These are phyloP conservation scores for Lactarius evosmus DNA, from an alignment of 768 basidiomycete species.

Conservation along the genomic window DNA sequence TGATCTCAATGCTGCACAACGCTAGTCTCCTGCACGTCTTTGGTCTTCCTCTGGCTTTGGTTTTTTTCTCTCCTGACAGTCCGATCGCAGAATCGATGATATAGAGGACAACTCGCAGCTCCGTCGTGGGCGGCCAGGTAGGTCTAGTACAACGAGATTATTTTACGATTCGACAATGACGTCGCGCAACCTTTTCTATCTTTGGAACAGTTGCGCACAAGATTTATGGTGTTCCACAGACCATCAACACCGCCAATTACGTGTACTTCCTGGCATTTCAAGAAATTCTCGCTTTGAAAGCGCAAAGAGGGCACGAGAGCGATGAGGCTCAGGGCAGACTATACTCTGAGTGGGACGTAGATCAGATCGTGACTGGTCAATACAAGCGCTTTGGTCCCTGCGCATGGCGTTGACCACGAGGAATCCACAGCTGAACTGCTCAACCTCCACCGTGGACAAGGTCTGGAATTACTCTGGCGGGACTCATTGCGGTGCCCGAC, in stretches of 20 bases:
- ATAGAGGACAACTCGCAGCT: conserved; percentile 91
- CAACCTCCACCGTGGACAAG: conserved; percentile 86
- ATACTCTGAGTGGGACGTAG: conserved; percentile 46
- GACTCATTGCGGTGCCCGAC: conserved; percentile 89
- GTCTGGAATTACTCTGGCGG: conserved; percentile 91
- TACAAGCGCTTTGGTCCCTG: conserved; percentile 19
- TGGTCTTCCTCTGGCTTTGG: background rate
- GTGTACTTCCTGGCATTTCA: conserved; percentile 93
- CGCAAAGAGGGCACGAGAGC: conserved; percentile 30
- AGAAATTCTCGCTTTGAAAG: conserved; percentile 61
- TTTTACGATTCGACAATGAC: background rate
- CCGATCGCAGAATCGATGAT: conserved; percentile 71
- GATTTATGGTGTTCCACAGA: conserved; percentile 95
- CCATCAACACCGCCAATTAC: conserved; percentile 96
- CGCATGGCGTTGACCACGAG: background rate
- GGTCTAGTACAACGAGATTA: conserved; percentile 18
- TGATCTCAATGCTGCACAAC: conserved; percentile 93
- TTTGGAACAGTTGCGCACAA: conserved; percentile 74
- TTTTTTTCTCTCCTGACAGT: background rate
- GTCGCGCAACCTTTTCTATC: background rate
- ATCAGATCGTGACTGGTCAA: conserved; percentile 74
- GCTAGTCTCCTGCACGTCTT: conserved; percentile 79
- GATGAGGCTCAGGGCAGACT: conserved; percentile 21
- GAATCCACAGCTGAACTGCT: conserved; percentile 31
- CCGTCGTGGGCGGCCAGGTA: conserved; percentile 79